Percentiles rank a stretch among this genome's conserved stretches.
phyloP scores from a whole-genome alignment of 2,329 filamentous ascomycete genomes.

The Purpureocillium lavendulum region DNA sequence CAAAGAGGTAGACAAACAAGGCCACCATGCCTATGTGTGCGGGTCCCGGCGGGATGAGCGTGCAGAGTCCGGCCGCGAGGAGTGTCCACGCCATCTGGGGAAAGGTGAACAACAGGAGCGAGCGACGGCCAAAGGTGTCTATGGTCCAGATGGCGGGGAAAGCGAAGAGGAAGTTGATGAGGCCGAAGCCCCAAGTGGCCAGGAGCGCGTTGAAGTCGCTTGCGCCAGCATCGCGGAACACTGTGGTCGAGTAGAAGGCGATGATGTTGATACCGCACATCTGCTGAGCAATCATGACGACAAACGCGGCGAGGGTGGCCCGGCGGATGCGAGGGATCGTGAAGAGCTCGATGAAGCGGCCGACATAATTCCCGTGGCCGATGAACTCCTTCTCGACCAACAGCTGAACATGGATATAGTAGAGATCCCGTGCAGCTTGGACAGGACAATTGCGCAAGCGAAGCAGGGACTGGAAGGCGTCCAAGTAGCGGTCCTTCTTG shows the following conservation, averaged over 20 bases:
- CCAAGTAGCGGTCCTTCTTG: conserved; percentile 53
- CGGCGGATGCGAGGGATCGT: conserved; percentile 61
- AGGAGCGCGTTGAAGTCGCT: conserved; percentile 46
- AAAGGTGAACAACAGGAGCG: conserved; percentile 34
- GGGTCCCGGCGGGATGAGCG: conserved; percentile 33
- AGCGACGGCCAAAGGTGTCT: conserved; percentile 47
- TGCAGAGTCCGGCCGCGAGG: conserved; percentile 37
- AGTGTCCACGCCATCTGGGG: conserved; percentile 34
- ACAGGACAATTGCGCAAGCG: conserved; percentile 44
- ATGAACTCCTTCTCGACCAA: conserved; percentile 47
- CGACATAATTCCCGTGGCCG: conserved; percentile 46
- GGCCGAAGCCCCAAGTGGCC: conserved; percentile 48
- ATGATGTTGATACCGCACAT: conserved; percentile 68
- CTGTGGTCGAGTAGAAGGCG: conserved; percentile 64
- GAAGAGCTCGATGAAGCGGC: conserved; percentile 57
- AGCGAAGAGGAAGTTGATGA: conserved; percentile 50
- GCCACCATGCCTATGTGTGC: conserved; percentile 37
- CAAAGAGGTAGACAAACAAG: conserved; percentile 49
- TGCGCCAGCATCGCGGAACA: conserved; percentile 51
- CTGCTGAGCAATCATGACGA: conserved; percentile 73
- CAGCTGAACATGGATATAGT: conserved; percentile 57
- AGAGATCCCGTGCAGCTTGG: conserved; percentile 53
- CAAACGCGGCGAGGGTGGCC: conserved; percentile 67
- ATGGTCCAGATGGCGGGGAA: conserved; percentile 52
- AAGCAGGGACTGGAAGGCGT: conserved; percentile 50